Percentiles rank a stretch among this genome's conserved stretches.
These are phyloP conservation scores for Tuber umbilicatum DNA, from an alignment of 495 filamentous ascomycete species.

Conservation along the genomic window DNA sequence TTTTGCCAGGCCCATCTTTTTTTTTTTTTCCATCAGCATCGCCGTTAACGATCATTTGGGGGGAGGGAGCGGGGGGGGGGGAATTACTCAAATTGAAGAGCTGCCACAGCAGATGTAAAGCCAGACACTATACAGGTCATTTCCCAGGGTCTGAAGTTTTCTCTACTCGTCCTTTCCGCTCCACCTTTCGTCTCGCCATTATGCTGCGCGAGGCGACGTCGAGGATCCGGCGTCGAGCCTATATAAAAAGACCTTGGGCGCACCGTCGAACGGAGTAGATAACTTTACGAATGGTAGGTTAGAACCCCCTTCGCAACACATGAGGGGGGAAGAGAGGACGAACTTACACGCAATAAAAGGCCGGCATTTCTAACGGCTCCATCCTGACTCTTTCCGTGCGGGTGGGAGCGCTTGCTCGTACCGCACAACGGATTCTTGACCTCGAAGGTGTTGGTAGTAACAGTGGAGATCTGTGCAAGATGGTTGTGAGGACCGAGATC, in stretches of 20 bases:
- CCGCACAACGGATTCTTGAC: background rate
- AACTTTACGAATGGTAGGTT: slow-evolving; percentile 46
- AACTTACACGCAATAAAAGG: slow-evolving; percentile 57
- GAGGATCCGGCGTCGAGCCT: slow-evolving; percentile 83
- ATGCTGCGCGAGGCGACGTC: slow-evolving; percentile 75
- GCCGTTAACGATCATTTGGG: background rate
- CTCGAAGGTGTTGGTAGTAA: background rate
- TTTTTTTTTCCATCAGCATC: background rate
- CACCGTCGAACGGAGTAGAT: slow-evolving; percentile 77
- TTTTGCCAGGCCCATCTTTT: slow-evolving; percentile 89
- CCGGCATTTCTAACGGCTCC: slow-evolving; percentile 54
- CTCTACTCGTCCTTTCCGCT: slow-evolving; percentile 63
- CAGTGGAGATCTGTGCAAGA: background rate
- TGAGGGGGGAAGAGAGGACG: no score
- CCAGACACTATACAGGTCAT: slow-evolving; percentile 84
- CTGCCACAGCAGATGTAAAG: slow-evolving; percentile 77
- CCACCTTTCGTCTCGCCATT: slow-evolving; percentile 77
- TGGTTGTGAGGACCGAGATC: background rate
- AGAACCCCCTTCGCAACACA: background rate
- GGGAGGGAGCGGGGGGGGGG: background rate
- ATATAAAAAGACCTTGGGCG: slow-evolving; percentile 65
- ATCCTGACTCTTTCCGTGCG: slow-evolving; percentile 17
- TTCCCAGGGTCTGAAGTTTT: slow-evolving; percentile 76
- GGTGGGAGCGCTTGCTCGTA: background rate
- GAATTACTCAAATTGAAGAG: slow-evolving; percentile 84